Conservation (phyloP, 2,329 filamentous ascomycete genomes). For the Cladosporium sp. region DNA sequence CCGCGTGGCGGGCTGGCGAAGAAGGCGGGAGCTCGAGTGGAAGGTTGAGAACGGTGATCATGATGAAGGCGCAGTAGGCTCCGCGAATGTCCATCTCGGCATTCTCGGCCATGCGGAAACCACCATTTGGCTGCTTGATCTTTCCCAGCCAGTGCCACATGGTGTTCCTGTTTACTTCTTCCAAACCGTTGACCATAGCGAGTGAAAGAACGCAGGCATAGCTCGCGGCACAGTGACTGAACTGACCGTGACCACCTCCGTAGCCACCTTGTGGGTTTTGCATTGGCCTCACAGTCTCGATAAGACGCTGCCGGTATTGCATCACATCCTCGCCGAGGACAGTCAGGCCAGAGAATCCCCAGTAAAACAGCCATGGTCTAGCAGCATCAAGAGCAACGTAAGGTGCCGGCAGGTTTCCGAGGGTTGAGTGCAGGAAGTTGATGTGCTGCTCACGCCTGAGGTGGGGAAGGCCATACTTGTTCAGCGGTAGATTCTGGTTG, state of each 20-base stretch:
- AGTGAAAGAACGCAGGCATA: constrained; percentile 80
- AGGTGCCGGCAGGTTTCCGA: constrained; percentile 57
- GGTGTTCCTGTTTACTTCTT: constrained; percentile 69
- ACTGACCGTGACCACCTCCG: constrained; percentile 87
- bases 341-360: constrained; percentile 70
- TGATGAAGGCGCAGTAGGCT: constrained; percentile 82
- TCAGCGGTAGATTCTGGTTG: constrained; percentile 46
- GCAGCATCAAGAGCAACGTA: constrained; percentile 78
- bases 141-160: constrained; percentile 89
- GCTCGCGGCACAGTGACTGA: constrained; percentile 79
- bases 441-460: constrained; percentile 61
- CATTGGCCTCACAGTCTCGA: constrained; percentile 67
- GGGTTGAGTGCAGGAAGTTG: constrained; percentile 52
- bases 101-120: constrained; percentile 79
- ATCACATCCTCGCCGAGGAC: constrained; percentile 69
- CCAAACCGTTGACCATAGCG: constrained; percentile 68
- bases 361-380: constrained; percentile 91
- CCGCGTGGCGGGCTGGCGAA: constrained; percentile 59
- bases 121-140: constrained; percentile 80
- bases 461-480: constrained; percentile 65
- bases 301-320: constrained; percentile 57
- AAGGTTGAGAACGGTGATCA: constrained; percentile 76
- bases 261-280: constrained; percentile 83
- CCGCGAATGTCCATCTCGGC: constrained; percentile 93
- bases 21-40: constrained; percentile 71